phyloP scores from a whole-genome alignment of 306 rosid species.

The Citrullus mucosospermus region DNA sequence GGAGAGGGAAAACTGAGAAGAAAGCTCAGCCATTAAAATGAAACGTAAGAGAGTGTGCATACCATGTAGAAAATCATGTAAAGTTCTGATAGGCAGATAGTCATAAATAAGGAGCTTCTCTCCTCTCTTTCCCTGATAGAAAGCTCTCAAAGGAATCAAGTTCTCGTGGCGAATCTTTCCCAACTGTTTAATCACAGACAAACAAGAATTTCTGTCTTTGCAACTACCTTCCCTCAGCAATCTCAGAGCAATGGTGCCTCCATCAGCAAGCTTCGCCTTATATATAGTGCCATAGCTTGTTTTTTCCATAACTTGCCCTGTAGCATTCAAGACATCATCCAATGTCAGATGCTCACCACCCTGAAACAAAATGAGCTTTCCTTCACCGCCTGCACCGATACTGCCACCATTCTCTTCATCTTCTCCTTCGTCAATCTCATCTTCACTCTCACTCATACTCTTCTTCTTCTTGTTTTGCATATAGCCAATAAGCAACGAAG shows the following conservation, averaged over 20 bases:
- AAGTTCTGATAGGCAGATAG: slow-evolving; percentile 53
- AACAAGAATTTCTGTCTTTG: slow-evolving; percentile 66
- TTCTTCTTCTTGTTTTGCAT: slow-evolving; percentile 77
- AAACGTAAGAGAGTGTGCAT: slow-evolving; percentile 12
- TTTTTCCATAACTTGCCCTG: slow-evolving; percentile 97
- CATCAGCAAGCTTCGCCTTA: slow-evolving; percentile 95
- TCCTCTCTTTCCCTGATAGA: slow-evolving; percentile 94
- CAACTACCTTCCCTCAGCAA: slow-evolving; percentile 87
- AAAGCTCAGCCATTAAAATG: not conserved
- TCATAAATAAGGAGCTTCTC: slow-evolving; percentile 94
- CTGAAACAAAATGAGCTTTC: slow-evolving; percentile 80
- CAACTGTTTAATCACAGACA: slow-evolving; percentile 65
- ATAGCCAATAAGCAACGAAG: slow-evolving; percentile 76
- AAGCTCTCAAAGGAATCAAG: slow-evolving; percentile 91
- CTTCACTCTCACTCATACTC: slow-evolving; percentile 59
- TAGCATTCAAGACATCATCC: slow-evolving; percentile 92
- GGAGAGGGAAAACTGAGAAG: not conserved
- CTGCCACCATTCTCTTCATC: slow-evolving; percentile 34
- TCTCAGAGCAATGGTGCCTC: slow-evolving; percentile 79
- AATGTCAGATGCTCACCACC: slow-evolving; percentile 92
- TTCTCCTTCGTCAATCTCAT: slow-evolving; percentile 70
- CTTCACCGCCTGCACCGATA: slow-evolving; percentile 41
- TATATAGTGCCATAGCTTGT: slow-evolving; percentile 88
- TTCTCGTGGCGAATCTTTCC: slow-evolving; percentile 89
- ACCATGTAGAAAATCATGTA: slow-evolving; percentile 87